Conservation (phyloP, 2,329 filamentous ascomycete genomes). For the Fusarium begoniae region DNA sequence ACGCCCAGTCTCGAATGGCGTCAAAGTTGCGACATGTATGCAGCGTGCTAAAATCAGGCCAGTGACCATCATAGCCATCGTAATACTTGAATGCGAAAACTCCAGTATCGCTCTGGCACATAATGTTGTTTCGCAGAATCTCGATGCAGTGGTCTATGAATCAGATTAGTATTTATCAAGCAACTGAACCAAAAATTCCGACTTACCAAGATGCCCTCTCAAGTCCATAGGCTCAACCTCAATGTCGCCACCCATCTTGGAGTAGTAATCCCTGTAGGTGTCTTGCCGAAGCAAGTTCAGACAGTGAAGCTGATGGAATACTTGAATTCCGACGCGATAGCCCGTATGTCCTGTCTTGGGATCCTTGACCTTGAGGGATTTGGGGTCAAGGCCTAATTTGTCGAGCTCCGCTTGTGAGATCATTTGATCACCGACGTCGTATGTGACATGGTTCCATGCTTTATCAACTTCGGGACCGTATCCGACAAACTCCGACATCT, state of each 20-base stretch:
- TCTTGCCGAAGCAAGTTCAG: slow-evolving; percentile 59
- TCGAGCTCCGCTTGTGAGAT: slow-evolving; percentile 63
- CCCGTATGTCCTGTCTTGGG: slow-evolving; percentile 65
- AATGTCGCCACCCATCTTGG: slow-evolving; percentile 58
- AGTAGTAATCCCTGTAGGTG: slow-evolving; percentile 61
- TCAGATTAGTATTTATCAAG: neutral
- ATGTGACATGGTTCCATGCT: slow-evolving; percentile 64
- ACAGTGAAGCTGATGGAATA: slow-evolving; percentile 64
- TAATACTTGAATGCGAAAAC: slow-evolving; percentile 63
- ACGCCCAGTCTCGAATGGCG: slow-evolving; percentile 60
- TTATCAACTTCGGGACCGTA: slow-evolving; percentile 65
- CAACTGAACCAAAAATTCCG: rapidly evolving
- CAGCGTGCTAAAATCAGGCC: slow-evolving; percentile 63
- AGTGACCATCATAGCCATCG: slow-evolving; percentile 58
- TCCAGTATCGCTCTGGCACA: slow-evolving; percentile 65
- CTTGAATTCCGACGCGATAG: slow-evolving; percentile 67
- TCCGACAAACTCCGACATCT: slow-evolving; percentile 61
- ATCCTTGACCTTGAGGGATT: slow-evolving; percentile 64
- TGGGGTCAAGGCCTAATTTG: slow-evolving; percentile 61
- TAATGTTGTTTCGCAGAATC: slow-evolving; percentile 60
- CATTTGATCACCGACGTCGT: slow-evolving; percentile 66
- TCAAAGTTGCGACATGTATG: slow-evolving; percentile 66
- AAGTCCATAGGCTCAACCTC: slow-evolving; percentile 44
- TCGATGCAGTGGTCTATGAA: slow-evolving; percentile 38
- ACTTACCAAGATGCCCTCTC: slow-evolving; percentile 31